Base-by-base conservation (phyloP, 306 rosid genomes). In the Mimosa bimucronata region DNA sequence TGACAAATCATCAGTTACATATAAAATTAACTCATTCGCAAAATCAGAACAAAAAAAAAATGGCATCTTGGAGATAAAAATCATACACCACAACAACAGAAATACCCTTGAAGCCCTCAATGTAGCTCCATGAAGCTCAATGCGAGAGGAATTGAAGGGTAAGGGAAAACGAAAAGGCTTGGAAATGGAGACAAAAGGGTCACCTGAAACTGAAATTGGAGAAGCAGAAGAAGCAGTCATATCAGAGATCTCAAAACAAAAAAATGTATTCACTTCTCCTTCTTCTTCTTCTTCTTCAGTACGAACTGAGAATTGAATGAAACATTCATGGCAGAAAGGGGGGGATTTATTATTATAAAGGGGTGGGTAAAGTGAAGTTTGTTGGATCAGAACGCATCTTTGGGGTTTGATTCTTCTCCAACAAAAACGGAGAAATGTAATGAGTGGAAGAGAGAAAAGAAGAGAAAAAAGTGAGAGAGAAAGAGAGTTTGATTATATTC, bases 381-480 rank as follows among this genome's bases (percentile, higher is more conserved):
- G 93, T 75, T 78, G 66, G 82, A 86, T 80, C 85, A 67, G 89
- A 62, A 81, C 60, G 80, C 46, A 81, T 76, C 40, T 13, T 13
- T 2, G 16, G 31, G 21, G 94, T 29, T n/a, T 52, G n/a, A 60
- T 93, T 29, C 40, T 73, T 55, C 97, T 90, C 96, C 98, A 87
- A 88, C 82, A 93, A 92, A 89, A 94, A 88, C 96, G 97, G 98
- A 95, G 99, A 91, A 89, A 81, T 40, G 92, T 41, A 48, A 48
- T 18, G 25, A 26, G 2, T 14, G 7, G 28, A 42, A 9, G 25
- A 9, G 12, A 23, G 7, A 12, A 1, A 67, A 25, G 19, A 19
- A 75, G 2, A 8, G 38, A 1, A 76, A 3, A 28, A 41, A 19
- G 19, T 37, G 12, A 12, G 19, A 3, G 15, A 12, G 16, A 41